These are phyloP conservation scores for Ottelia alismoides DNA, from an alignment of 106 monocot species.

Conservation along the genomic window DNA sequence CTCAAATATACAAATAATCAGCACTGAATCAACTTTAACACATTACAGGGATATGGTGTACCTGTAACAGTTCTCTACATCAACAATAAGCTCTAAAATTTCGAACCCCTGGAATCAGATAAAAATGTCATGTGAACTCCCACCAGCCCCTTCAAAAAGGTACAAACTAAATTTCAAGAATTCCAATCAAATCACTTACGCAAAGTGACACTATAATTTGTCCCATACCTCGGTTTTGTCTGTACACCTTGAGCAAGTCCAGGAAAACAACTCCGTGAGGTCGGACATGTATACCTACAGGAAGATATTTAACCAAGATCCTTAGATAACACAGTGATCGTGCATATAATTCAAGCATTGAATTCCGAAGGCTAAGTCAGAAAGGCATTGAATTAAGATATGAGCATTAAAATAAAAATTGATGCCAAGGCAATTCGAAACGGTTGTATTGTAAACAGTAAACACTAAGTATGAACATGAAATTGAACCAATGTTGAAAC, in stretches of 20 bases:
- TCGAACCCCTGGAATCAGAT: constrained; percentile 59
- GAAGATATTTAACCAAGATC: too few species aligned
- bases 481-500: too few species aligned
- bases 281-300: constrained; percentile 83
- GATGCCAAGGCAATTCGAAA: too few species aligned
- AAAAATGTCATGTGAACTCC: constrained; percentile 1
- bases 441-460: too few species aligned
- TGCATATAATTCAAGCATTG: too few species aligned
- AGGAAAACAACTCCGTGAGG: constrained; percentile 57
- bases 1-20: background rate
- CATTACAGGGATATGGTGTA: constrained; percentile 1
- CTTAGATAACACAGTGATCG: too few species aligned
- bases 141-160: background rate
- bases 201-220: background rate
- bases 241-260: constrained; percentile 81
- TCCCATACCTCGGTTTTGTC: constrained; percentile 53
- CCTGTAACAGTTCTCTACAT: constrained; percentile 92
- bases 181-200: background rate
- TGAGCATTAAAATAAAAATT: too few species aligned
- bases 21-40: background rate
- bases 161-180: background rate
- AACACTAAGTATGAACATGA: too few species aligned
- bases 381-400: too few species aligned
- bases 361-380: too few species aligned
- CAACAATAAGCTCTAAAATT: constrained; percentile 81